A percentile compares a stretch with the other conserved stretches of the same genome.
Conservation (phyloP, 768 basidiomycete genomes). For the Clavulina sp. region DNA sequence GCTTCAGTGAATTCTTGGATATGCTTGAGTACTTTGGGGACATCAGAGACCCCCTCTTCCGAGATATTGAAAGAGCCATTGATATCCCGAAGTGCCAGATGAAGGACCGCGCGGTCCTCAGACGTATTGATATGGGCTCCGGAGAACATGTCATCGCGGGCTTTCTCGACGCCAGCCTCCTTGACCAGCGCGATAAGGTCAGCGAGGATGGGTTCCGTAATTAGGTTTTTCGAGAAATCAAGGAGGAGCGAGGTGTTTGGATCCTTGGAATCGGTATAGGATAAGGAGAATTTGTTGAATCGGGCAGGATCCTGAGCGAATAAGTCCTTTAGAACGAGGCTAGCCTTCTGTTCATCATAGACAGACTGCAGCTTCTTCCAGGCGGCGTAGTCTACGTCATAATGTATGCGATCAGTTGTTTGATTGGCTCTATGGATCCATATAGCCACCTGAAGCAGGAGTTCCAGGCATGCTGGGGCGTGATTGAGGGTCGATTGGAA, state of each 20-base stretch:
- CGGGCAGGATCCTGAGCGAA: slow-evolving; percentile 77
- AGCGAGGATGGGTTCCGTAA: slow-evolving; percentile 68
- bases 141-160: slow-evolving; percentile 83
- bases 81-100: slow-evolving; percentile 67
- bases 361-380: slow-evolving; percentile 85
- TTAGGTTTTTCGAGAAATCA: slow-evolving; percentile 94
- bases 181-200: slow-evolving; percentile 62
- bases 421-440: neutral
- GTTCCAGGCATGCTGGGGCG: slow-evolving; percentile 10
- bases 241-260: slow-evolving; percentile 67
- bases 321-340: slow-evolving; percentile 79
- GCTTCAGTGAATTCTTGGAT: slow-evolving; percentile 80
- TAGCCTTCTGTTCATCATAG: slow-evolving; percentile 52
- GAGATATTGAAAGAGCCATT: slow-evolving; percentile 56
- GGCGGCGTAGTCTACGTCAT: slow-evolving; percentile 53
- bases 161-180: slow-evolving; percentile 72
- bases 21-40: slow-evolving; percentile 66
- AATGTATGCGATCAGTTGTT: neutral
- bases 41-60: slow-evolving; percentile 71
- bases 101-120: slow-evolving; percentile 91
- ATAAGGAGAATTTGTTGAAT: slow-evolving; percentile 68
- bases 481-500: too few species aligned
- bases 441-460: slow-evolving; percentile 10
- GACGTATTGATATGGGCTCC: slow-evolving; percentile 98
- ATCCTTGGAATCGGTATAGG: slow-evolving; percentile 50